Evolutionary conservation across 495 filamentous ascomycete genomes (phyloP), one percentile per base, ranked within the genome.

Genomic region (Penicillium antarcticum): DNA sequence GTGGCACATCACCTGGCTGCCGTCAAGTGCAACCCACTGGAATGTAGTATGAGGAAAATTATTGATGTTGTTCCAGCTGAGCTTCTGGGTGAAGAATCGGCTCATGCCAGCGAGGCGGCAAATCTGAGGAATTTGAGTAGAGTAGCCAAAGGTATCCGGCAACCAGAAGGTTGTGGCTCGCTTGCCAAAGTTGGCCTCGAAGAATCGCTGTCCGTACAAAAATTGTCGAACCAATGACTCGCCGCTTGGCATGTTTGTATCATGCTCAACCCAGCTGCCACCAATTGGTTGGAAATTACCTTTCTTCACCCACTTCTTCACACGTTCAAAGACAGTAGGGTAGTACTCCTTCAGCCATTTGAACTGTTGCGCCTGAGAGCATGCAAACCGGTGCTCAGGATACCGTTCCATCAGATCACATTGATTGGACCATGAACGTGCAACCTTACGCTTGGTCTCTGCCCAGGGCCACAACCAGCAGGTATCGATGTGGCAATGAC

Each of bases 381-480:
- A 87, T 34, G 87, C 82, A 72, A 98, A 98, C 17, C 91, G 84
- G 58, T 95, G 87, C 69, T 98, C 94, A 1, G 92, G 90, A 55
- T 97, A 98, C 4, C 89, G 82, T 31, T 98, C 94, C 74, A 98
- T 87, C 38, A 98, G 73, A 60, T 92, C 85, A 64, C 91, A 96
- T 64, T 98, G 94, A 63, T 88, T 96, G 2, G 91, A 89, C 92
- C 94, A 98, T 1, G 92, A 97, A 17, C 94, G 83, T 19, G 89
- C 94, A 6, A 97, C 86, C 74, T 98, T 98, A 51, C 94, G 87
- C 67, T 96, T 97, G 1, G 94, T 98, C 76, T 98, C 94, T n/a
- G 90, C 94, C 79, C 87, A 97, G 2, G 94, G 94, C 94, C 94
- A 98, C 9, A 98, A 75, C 94, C 94, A 98, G 69, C 92, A 96